These are phyloP conservation scores for Cadophora gregata DNA, from an alignment of 2,329 filamentous ascomycete species.

Conservation along the genomic window DNA sequence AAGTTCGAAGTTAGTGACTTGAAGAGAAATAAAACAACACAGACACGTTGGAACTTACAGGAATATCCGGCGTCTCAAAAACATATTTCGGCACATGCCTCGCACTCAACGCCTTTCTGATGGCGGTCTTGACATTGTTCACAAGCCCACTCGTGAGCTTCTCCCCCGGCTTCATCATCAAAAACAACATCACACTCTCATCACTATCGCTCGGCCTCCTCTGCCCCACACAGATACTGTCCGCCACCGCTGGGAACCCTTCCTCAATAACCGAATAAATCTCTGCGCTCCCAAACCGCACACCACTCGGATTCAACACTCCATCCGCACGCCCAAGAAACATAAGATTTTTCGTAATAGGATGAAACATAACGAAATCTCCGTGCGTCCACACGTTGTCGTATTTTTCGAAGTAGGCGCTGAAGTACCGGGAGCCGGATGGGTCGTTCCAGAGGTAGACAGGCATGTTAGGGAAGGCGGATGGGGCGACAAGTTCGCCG, in stretches of 20 bases:
- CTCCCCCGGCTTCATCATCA: constrained; percentile 64
- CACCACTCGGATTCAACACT: constrained; percentile 79
- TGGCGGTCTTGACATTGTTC: constrained; percentile 64
- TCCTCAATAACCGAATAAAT: constrained; percentile 77
- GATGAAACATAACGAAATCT: constrained; percentile 77
- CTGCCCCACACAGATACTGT: constrained; percentile 83
- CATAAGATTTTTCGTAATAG: constrained; percentile 65
- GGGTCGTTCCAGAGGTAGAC: constrained; percentile 67
- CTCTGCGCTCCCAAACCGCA: constrained; percentile 81
- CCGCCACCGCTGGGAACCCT: constrained; percentile 67
- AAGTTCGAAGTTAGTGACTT: constrained; percentile 10
- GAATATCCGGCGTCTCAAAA: constrained; percentile 82
- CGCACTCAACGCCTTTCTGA: constrained; percentile 69
- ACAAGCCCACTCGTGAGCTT: constrained; percentile 61
- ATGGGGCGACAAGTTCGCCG: constrained; percentile 76
- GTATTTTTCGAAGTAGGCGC: constrained; percentile 67
- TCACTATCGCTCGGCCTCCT: constrained; percentile 64
- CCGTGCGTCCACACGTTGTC: constrained; percentile 80
- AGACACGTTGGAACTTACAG: constrained; percentile 70
- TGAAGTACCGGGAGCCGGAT: constrained; percentile 52
- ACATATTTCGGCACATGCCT: constrained; percentile 80
- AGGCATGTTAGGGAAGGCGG: constrained; percentile 78
- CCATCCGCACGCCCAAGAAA: constrained; percentile 78
- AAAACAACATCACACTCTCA: constrained; percentile 64
- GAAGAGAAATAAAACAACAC: not conserved